Conservation (phyloP, 306 rosid species). For the Pyrus betulifolia region DNA sequence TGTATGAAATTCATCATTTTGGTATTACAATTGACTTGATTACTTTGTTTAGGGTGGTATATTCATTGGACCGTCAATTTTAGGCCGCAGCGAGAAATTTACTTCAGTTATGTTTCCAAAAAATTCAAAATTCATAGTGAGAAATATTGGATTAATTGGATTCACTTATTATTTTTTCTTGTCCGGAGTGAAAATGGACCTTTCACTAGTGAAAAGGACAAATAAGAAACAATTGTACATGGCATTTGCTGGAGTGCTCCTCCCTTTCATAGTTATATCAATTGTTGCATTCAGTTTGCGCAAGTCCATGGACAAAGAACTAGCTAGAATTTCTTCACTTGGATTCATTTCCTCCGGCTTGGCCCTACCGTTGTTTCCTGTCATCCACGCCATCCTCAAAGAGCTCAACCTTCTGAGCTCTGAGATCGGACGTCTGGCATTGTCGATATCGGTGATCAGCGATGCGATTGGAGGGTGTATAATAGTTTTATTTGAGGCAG, state of each 20-base stretch:
- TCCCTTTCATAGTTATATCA: constrained; percentile 23
- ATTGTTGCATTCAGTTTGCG: constrained; percentile 28
- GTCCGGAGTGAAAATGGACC: constrained; percentile 63
- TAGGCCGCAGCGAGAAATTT: constrained; percentile 38
- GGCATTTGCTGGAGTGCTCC: constrained; percentile 21
- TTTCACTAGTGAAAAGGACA: constrained; percentile 21
- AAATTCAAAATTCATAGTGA: constrained; percentile 23
- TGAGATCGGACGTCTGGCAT: constrained; percentile 45
- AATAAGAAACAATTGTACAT: constrained; percentile 34
- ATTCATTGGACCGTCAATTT: constrained; percentile 62
- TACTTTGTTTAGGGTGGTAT: constrained; percentile 54
- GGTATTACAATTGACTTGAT: background rate
- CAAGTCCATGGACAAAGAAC: constrained; percentile 43
- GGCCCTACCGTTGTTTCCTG: constrained; percentile 33
- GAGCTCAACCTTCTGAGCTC: constrained; percentile 77
- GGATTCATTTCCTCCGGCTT: constrained; percentile 39
- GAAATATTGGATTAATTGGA: constrained; percentile 51
- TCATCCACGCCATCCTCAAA: constrained; percentile 30
- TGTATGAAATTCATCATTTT: background rate
- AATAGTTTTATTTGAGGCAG: constrained; percentile 37
- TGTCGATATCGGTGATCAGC: constrained; percentile 38
- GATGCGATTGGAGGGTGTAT: constrained; percentile 29
- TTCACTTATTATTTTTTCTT: constrained; percentile 56
- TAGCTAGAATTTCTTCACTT: constrained; percentile 35
- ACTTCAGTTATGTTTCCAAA: constrained; percentile 3